Percentiles rank a stretch among this genome's conserved stretches.
Conservation (phyloP, 2,329 filamentous ascomycete genomes). For the Calonectria hongkongensis region DNA sequence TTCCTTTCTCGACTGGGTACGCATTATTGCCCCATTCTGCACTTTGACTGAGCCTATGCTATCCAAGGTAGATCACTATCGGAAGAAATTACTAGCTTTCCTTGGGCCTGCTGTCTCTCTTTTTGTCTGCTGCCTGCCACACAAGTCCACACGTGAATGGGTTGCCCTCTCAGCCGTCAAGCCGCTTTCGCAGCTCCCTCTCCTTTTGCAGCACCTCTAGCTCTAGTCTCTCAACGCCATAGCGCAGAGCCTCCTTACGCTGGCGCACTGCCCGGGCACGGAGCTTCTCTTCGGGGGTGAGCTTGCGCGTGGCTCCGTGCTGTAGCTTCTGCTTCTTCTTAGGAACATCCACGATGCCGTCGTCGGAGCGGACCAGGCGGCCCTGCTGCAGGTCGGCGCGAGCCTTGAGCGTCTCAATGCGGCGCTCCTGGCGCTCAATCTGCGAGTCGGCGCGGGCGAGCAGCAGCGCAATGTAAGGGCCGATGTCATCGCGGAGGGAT, state of each 20-base stretch:
- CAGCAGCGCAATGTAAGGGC: slow-evolving; percentile 87
- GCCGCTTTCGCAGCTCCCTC: slow-evolving; percentile 72
- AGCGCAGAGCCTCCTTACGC: slow-evolving; percentile 89
- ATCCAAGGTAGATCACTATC: slow-evolving; percentile 26
- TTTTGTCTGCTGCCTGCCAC: slow-evolving; percentile 3
- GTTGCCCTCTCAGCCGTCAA: slow-evolving; percentile 60
- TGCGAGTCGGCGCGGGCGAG: slow-evolving; percentile 89
- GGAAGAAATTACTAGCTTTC: slow-evolving; percentile 1
- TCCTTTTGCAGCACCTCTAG: slow-evolving; percentile 88
- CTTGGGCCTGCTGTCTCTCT: slow-evolving; percentile 18
- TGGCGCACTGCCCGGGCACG: slow-evolving; percentile 79
- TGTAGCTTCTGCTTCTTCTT: slow-evolving; percentile 46
- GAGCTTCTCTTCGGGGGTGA: slow-evolving; percentile 73
- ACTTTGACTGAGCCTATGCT: slow-evolving; percentile 1
- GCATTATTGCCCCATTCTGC: slow-evolving; percentile 24
- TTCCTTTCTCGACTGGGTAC: slow-evolving; percentile 28
- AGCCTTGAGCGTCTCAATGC: slow-evolving; percentile 88
- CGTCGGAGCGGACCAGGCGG: slow-evolving; percentile 63
- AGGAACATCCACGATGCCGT: slow-evolving; percentile 41
- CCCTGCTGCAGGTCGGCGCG: slow-evolving; percentile 90
- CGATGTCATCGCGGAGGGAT: slow-evolving; percentile 90
- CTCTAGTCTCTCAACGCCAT: slow-evolving; percentile 90
- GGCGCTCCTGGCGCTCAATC: slow-evolving; percentile 86
- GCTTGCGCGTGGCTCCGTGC: slow-evolving; percentile 55
- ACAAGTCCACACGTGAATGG: neutral